Conservation (phyloP, 2,329 filamentous ascomycete species). For the Pseudonectria foliicola region DNA sequence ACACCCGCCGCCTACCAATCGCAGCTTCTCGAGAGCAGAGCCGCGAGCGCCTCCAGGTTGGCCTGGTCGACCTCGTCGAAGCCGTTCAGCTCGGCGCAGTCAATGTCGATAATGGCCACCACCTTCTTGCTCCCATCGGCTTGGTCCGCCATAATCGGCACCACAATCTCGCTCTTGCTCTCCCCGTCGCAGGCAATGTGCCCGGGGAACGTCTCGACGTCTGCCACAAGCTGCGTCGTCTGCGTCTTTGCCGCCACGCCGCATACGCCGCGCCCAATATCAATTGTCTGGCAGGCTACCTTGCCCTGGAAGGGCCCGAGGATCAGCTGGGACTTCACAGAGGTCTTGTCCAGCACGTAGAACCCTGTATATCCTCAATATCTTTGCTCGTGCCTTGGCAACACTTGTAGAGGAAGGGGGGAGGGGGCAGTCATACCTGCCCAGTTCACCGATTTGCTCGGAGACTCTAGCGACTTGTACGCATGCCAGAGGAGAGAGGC, state of each 20-base stretch:
- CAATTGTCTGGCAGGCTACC: constrained; percentile 71
- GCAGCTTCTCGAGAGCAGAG: constrained; percentile 51
- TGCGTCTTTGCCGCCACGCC: constrained; percentile 57
- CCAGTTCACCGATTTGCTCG: constrained; percentile 69
- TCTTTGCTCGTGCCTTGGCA: too few species aligned
- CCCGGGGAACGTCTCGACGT: constrained; percentile 69
- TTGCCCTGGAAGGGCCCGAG: constrained; percentile 77
- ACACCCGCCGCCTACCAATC: constrained; percentile 48
- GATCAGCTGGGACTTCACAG: constrained; percentile 49
- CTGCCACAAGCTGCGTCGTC: constrained; percentile 57
- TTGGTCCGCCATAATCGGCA: constrained; percentile 51
- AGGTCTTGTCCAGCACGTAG: constrained; percentile 56
- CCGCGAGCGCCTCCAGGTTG: constrained; percentile 60
- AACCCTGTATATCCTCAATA: constrained; percentile 46
- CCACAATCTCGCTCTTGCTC: constrained; percentile 74
- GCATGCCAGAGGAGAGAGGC: constrained; percentile 75
- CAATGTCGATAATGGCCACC: constrained; percentile 72
- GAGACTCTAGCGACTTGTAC: constrained; percentile 62
- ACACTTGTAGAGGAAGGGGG: too few species aligned
- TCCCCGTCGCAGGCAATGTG: constrained; percentile 77
- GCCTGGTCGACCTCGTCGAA: constrained; percentile 62
- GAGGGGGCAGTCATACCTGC: constrained; percentile 49
- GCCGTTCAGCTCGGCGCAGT: constrained; percentile 60
- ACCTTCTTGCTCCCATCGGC: constrained; percentile 35
- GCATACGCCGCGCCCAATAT: constrained; percentile 68